Evolutionary conservation across 129 eudicot species (phyloP).

Genomic region (Mikania micrantha): DNA sequence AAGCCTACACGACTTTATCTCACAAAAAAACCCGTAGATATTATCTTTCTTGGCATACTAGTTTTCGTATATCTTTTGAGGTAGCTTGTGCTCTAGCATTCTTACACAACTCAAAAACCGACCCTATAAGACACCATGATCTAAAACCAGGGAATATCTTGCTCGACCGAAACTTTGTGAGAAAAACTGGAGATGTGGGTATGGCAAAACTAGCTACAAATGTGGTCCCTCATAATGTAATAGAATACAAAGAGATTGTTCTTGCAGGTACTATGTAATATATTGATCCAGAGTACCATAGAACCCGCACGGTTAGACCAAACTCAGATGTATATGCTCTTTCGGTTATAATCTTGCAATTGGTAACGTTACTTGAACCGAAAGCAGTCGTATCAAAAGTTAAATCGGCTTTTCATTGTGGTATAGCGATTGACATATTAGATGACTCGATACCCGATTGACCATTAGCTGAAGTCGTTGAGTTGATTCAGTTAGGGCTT

Average conservation of each 20-base stretch:
- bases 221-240: conserved; percentile 60
- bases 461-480: conserved; percentile 60
- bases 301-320: conserved; percentile 82
- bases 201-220: conserved; percentile 54
- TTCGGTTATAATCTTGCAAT: conserved; percentile 63
- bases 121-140: conserved; percentile 72
- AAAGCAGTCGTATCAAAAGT: conserved; percentile 44
- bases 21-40: conserved; percentile 15
- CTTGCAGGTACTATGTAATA: conserved; percentile 78
- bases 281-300: conserved; percentile 91
- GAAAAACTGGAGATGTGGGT: conserved; percentile 89
- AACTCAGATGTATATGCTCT: conserved; percentile 83
- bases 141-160: conserved; percentile 86
- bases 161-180: conserved; percentile 58
- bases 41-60: conserved; percentile 56
- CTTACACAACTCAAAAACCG: conserved; percentile 69
- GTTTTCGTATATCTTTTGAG: conserved; percentile 66
- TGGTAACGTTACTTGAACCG: conserved; percentile 50
- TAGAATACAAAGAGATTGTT: conserved; percentile 59
- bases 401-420: conserved; percentile 46
- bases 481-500: conserved; percentile 56
- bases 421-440: conserved; percentile 39
- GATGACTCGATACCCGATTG: conserved; percentile 64
- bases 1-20: conserved; percentile 63
- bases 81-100: conserved; percentile 82